Conservation (phyloP, 257 asterid genomes). For the Jacaranda mimosifolia region DNA sequence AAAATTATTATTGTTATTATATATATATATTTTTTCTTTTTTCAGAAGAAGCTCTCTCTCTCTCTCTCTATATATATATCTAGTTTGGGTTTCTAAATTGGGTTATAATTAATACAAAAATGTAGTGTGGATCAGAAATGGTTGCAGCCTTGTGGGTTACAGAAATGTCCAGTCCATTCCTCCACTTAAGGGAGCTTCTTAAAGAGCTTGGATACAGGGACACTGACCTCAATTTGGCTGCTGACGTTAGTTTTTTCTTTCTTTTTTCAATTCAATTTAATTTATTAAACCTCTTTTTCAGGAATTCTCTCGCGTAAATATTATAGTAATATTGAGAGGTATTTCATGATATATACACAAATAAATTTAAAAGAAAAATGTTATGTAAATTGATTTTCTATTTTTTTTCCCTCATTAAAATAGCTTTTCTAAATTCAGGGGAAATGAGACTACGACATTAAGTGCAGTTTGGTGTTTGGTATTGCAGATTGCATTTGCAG, state of each 20-base stretch:
- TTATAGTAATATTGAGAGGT: no score
- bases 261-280: no score
- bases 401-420: no score
- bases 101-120: background rate
- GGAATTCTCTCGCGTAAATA: no score
- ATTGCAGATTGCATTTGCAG: conserved; percentile 67
- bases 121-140: conserved; percentile 93
- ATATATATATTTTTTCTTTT: no score
- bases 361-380: no score
- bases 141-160: conserved; percentile 81
- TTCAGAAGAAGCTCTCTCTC: background rate
- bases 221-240: conserved; percentile 78
- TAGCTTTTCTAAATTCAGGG: background rate
- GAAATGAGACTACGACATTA: background rate
- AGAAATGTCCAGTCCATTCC: conserved; percentile 86
- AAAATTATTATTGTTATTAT: background rate
- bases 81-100: background rate
- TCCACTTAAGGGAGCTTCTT: conserved; percentile 87
- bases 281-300: no score
- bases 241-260: conserved; percentile 67
- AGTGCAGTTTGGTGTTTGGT: conserved; percentile 4
- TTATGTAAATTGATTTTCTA: no score
- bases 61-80: no score
- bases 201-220: conserved; percentile 81
- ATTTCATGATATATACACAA: no score